These are phyloP conservation scores for Hibiscus trionum DNA, from an alignment of 345 rosid genomes.

Conservation along the genomic window DNA sequence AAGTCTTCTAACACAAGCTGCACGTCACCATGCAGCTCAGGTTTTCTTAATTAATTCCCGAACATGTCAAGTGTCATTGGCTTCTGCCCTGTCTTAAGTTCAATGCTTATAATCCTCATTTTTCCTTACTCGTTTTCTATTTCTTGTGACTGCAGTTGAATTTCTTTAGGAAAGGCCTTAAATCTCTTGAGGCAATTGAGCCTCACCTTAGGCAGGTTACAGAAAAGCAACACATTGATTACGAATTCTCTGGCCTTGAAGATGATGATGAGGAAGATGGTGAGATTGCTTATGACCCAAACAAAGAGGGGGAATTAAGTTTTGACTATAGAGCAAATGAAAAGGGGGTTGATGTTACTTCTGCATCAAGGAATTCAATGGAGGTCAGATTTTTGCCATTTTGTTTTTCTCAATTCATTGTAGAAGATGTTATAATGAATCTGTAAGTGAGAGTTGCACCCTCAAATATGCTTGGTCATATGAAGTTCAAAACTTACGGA, in stretches of 20 bases:
- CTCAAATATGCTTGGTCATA: neutral
- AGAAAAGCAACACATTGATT: constrained; percentile 79
- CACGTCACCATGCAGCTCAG: constrained; percentile 98
- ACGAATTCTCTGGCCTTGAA: constrained; percentile 57
- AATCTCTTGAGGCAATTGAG: constrained; percentile 78
- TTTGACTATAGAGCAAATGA: constrained; percentile 62
- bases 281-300: constrained; percentile 34
- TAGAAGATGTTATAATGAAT: neutral
- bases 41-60: constrained; percentile 27
- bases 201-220: constrained; percentile 54
- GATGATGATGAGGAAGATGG: constrained; percentile 38
- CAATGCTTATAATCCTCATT: constrained; percentile 7
- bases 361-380: constrained; percentile 49
- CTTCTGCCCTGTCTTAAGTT: neutral
- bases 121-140: constrained; percentile 9
- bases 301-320: constrained; percentile 65
- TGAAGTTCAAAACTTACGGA: neutral
- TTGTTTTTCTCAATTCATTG: neutral
- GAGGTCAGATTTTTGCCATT: constrained; percentile 42
- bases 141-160: constrained; percentile 49
- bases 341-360: constrained; percentile 36
- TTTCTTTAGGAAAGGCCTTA: constrained; percentile 73
- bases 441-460: neutral
- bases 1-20: constrained; percentile 89
- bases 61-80: constrained; percentile 2